Base-by-base conservation (phyloP, 2,329 filamentous ascomycete genomes). In the Aspergillus sp. region DNA sequence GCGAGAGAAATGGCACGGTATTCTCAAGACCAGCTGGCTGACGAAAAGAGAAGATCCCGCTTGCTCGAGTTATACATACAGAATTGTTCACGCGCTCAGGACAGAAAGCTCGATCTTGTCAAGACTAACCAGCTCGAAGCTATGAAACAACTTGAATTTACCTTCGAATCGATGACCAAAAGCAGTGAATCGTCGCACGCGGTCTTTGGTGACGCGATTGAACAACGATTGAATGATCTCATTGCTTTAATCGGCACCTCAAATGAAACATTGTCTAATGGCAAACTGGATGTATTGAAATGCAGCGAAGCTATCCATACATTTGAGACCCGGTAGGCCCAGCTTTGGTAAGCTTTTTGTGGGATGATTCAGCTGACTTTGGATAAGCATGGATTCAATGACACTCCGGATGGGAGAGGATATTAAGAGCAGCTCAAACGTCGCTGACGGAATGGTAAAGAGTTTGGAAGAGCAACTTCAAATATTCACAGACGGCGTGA, bases 41-140 rank as follows among this genome's bases (percentile, higher is more conserved):
- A 69, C 3, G 73, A 77, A 35, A 71, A 62, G 45, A 74, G 62
- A 44, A 66, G 68, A 49, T 63, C 63, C 0, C 56, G 54, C 3
- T 64, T 55, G 2, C 62, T 76, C 4, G 73, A 76, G 44, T 55
- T 62, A 4, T 74, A 70, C 39, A 74, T 76, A 14, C 66, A 69
- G 35, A 66, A 62, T 8, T 60, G 58, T 40, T 64, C 68, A 19
- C 61, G 54, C 15, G 55, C 44, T 8, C 70, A 73, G 33, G 54
- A 60, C 3, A 63, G 56, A 25, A 61, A 64, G 21, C 39, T 72
- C 7, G 53, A 44, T 3, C 23, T 65, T 12, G 57, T 73, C 17
- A 63, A 52, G 57, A 48, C 57, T 6, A 63, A 64, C n/a, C 71
- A 74, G 43, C 44, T 57, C n/a, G 60, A 61, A 12, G 57, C 71